Conservation (phyloP, 192 early-diverging fungal species). For the Rhizophagus sp. region DNA sequence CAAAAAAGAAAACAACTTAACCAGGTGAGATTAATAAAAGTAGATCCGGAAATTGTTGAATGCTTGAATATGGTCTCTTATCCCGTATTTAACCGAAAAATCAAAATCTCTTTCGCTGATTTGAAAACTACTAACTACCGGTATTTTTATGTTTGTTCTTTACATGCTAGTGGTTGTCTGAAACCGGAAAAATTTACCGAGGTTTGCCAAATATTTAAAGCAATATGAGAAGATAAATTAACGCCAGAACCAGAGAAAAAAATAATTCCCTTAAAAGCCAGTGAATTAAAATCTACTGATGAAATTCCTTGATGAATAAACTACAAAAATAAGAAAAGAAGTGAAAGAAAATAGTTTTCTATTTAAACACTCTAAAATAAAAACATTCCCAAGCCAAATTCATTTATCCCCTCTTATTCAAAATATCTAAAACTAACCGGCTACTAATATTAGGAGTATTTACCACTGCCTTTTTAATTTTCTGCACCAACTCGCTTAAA, state of each 20-base stretch:
- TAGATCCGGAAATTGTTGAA: background rate
- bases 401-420: too few relatives aligned
- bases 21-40: background rate
- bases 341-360: background rate
- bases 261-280: background rate
- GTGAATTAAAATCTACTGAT: background rate
- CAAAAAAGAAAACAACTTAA: background rate
- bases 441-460: too few relatives aligned
- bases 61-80: background rate
- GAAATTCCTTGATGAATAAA: background rate
- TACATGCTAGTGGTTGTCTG: background rate
- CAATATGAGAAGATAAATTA: background rate
- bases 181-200: background rate
- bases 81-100: background rate
- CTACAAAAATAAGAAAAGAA: background rate
- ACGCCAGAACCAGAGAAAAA: background rate
- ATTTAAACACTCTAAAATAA: too few relatives aligned
- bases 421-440: too few relatives aligned
- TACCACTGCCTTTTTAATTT: too few relatives aligned
- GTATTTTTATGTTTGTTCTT: background rate
- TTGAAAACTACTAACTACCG: background rate
- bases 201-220: background rate
- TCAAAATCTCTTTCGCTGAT: background rate
- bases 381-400: too few relatives aligned
- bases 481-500: too few relatives aligned